These are phyloP conservation scores for Sherardia arvensis DNA, from an alignment of 257 asterid genomes.

Conservation along the genomic window DNA sequence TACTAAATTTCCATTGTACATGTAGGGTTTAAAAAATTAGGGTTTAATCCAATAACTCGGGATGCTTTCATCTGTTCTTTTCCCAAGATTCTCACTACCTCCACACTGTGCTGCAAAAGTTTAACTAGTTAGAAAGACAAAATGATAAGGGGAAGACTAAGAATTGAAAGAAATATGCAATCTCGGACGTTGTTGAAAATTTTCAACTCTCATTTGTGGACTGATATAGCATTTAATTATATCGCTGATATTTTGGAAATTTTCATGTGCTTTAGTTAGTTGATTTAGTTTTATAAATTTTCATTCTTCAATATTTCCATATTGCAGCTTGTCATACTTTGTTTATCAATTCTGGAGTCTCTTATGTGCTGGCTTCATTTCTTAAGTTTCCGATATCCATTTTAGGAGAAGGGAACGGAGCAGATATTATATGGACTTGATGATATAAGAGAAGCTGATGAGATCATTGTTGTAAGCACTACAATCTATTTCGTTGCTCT, in stretches of 20 bases:
- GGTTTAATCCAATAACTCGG: neutral
- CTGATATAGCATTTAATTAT: too few species aligned
- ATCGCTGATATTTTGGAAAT: too few species aligned
- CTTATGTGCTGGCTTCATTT: neutral
- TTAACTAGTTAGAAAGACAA: neutral
- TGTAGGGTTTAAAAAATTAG: neutral
- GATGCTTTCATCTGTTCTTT: neutral
- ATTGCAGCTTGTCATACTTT: neutral
- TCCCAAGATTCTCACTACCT: neutral
- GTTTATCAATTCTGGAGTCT: neutral
- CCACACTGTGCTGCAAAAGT: neutral
- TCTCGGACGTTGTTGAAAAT: neutral
- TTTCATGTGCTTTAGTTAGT: neutral
- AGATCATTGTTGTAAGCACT: constrained; percentile 53
- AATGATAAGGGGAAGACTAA: neutral
- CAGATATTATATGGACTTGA: constrained; percentile 60
- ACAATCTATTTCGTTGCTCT: neutral
- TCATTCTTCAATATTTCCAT: neutral
- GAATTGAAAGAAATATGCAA: neutral
- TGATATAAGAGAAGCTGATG: constrained; percentile 53
- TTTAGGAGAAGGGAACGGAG: constrained; percentile 51
- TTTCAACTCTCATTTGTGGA: too few species aligned
- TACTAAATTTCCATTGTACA: neutral
- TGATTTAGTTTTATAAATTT: neutral
- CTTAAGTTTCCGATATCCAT: constrained; percentile 10